Base-by-base conservation (phyloP, 116 monocot genomes). In the Posidonia oceanica region DNA sequence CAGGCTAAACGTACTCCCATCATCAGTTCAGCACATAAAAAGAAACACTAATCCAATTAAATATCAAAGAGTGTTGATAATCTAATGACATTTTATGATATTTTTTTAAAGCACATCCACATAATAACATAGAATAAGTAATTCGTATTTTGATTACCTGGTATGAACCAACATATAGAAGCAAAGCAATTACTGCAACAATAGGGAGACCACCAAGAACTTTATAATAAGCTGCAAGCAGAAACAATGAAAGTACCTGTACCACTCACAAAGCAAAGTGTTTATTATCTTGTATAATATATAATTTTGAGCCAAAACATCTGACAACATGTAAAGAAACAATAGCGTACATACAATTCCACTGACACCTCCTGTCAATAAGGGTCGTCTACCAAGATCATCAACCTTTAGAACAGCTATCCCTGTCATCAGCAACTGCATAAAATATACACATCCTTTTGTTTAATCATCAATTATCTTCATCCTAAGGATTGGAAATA, bases 151-250 rank as follows among this genome's bases (percentile, higher is more conserved):
- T 48, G 3, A 18, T 14, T 60, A 91, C 96, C 96, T 96, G 96
- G 79, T 96, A 96, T 20, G 91, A 87, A 13, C 96, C 89, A 75
- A 96, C 96, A 79, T 96, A 96, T 7, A 96, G 78, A 72, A 96
- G 96, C 71, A 96, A 76, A 74, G 96, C 91, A 76, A 83, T 82
- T 21, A 96, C 96, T 66, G 96, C 96, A 76, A 96, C 81, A 57
- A 87, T 60, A 70, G 96, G 85, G 42, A 85, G 36, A 63, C 81
- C 74, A 36, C 79, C 75, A 51, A 91, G 89, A 80, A 91, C 17
- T 66, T 96, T 83, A 71, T 96, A 96, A 75, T 96, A 96, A 71
- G 91, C 87, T 53, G 87, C 81, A 51, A 96, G 87, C 69, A 96
- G 89, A 80, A 87, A 91, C 69, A 96, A 71, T 5, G 96, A 96